Evolutionary conservation across 352 stramenopile species (phyloP).

Genomic region (Aphanomyces astaci): DNA sequence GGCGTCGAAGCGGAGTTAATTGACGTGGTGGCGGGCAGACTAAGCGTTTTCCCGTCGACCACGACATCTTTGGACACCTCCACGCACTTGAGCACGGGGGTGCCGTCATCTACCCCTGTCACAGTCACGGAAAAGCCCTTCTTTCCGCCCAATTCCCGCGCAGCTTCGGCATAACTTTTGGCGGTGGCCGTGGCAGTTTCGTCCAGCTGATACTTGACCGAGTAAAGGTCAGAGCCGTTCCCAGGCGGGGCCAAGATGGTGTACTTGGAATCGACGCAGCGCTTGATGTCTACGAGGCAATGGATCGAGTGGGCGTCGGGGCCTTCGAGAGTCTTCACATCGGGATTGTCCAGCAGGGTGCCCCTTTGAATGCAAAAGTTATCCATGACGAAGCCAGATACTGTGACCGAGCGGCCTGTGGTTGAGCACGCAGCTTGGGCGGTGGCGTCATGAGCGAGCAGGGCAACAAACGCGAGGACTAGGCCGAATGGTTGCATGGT

Average conservation of each 20-base stretch:
- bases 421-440: neutral
- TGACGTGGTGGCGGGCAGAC: neutral
- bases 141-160: neutral
- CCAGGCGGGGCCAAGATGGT: conserved; percentile 23
- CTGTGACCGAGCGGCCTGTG: neutral
- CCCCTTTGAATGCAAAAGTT: conserved; percentile 29
- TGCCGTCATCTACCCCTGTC: conserved; percentile 10
- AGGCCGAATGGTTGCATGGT: neutral
- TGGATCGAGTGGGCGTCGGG: conserved; percentile 30
- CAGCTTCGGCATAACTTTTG: conserved; percentile 3
- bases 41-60: conserved; percentile 7
- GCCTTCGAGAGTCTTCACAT: conserved; percentile 21
- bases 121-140: conserved; percentile 5
- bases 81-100: conserved; percentile 8
- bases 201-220: conserved; percentile 19
- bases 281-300: conserved; percentile 29
- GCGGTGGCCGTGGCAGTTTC: neutral
- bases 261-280: conserved; percentile 25
- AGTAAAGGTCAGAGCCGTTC: conserved; percentile 1
- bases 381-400: conserved; percentile 33
- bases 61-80: neutral
- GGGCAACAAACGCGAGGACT: neutral
- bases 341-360: conserved; percentile 28
- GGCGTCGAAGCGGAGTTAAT: neutral
- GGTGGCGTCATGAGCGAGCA: neutral